Base-by-base conservation (phyloP, 345 rosid species). In the Aquilaria sinensis region DNA sequence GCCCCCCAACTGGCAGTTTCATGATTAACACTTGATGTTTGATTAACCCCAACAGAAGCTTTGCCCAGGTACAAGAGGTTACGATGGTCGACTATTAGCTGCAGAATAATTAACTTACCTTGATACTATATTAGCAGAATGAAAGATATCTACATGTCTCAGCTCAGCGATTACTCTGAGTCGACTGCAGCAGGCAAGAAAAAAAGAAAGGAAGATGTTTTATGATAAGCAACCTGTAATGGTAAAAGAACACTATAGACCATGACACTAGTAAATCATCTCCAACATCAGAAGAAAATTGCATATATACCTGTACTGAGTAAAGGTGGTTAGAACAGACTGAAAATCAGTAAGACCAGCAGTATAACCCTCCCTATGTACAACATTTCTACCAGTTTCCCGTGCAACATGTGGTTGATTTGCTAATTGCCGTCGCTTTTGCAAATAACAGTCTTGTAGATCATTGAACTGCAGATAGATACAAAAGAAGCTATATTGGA, bases 81-180 rank as follows among this genome's bases (percentile, higher is more conserved):
- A 34, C 0, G 23, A 34, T 34, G 41, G 41, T 31, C 52, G 10
- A 50, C 56, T 37, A 66, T 62, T 15, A 43, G 57, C 67, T 16
- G 58, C 64, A 65, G 62, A 76, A 46, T 57, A 61, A 52, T 43
- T 57, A 43, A 68, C 67, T 71, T 69, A 89, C 97, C 99, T 95
- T 66, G 97, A 91, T 56, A 95, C 96, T 69, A 95, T 91, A 79
- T 95, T 95, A 70, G 97, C 96, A 51, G 99, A 84, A 83, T 91
- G 99, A 73, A 95, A 95, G 66, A 89, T 71, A 83, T 91, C 99
- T 64, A 87, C 96, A 69, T 89, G 99, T 76, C 94, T 78, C 64
- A 85, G 86, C 66, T 95, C 97, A 61, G 97, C 99, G 72, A 95
- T 87, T 54, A 89, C 99, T 80, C 96, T 85, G 76, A 95, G 75